Evolutionary conservation across 1,139 yeast species (phyloP).

Genomic region (Debaryomycetaceae sp.): DNA sequence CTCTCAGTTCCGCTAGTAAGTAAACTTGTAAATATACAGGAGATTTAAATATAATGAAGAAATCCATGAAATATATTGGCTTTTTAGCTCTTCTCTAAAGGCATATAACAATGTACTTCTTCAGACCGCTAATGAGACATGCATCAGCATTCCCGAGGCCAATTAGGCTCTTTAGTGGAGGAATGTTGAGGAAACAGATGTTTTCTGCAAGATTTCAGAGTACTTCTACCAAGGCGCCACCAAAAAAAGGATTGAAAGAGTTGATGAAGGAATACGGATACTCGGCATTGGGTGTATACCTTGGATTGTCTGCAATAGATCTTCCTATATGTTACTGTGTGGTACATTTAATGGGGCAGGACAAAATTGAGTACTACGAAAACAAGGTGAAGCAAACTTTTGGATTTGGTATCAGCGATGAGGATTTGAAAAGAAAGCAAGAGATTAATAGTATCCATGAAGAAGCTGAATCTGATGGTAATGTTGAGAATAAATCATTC

Average conservation of each 20-base stretch:
- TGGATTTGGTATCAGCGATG: constrained; percentile 51
- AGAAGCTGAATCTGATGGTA: constrained; percentile 11
- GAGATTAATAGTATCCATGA: constrained; percentile 29
- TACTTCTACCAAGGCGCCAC: constrained; percentile 14
- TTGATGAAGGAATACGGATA: constrained; percentile 86
- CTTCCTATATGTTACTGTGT: constrained; percentile 77
- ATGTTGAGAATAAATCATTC: constrained; percentile 24
- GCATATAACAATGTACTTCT: neutral
- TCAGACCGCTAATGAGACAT: neutral
- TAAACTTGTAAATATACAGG: constrained; percentile 1
- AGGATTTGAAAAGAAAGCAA: constrained; percentile 34
- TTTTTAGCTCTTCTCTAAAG: too few relatives aligned
- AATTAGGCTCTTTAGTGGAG: constrained; percentile 1
- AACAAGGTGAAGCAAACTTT: constrained; percentile 55
- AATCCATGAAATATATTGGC: neutral
- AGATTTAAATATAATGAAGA: neutral
- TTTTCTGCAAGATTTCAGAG: constrained; percentile 20
- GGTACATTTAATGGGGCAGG: constrained; percentile 87
- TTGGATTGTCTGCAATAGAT: constrained; percentile 68
- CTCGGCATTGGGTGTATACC: constrained; percentile 83
- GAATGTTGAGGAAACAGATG: constrained; percentile 3
- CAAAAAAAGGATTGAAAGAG: constrained; percentile 53
- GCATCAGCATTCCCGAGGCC: neutral
- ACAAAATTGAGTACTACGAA: constrained; percentile 65
- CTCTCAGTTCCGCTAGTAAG: constrained; percentile 42